phyloP scores from a whole-genome alignment of 164 flowering plant genomes.

The Sedum album region DNA sequence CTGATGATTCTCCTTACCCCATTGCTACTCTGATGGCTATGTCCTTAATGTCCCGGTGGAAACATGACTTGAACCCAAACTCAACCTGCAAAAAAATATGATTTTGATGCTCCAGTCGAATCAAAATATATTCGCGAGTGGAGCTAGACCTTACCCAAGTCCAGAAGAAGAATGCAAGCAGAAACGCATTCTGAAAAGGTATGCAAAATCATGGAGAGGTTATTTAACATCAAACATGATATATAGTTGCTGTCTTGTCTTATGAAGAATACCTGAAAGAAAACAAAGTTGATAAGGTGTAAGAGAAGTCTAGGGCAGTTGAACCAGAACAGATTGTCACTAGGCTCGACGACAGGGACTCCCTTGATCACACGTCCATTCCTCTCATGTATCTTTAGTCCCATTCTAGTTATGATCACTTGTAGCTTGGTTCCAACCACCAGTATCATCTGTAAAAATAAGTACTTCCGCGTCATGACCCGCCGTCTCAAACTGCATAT shows the following conservation, averaged over 20 bases:
- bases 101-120: background rate
- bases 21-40: conserved; percentile 50
- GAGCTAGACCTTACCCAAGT: conserved; percentile 42
- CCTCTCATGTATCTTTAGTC: conserved; percentile 57
- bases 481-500: background rate
- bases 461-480: background rate
- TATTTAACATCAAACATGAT: too few species aligned
- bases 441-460: conserved; percentile 44
- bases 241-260: too few species aligned
- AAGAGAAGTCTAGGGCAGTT: conserved; percentile 63
- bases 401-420: conserved; percentile 82
- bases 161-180: conserved; percentile 78
- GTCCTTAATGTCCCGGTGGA: conserved; percentile 39
- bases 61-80: conserved; percentile 57
- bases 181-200: conserved; percentile 66
- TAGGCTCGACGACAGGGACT: conserved; percentile 55
- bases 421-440: conserved; percentile 85
- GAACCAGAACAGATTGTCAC: conserved; percentile 85
- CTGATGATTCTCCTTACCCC: conserved; percentile 38
- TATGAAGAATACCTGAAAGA: conserved; percentile 55
- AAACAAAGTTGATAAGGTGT: conserved; percentile 66
- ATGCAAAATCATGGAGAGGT: background rate
- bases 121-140: background rate
- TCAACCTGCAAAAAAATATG: conserved; percentile 35
- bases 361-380: conserved; percentile 69